phyloP scores from a whole-genome alignment of 768 basidiomycete species.

The Macrolepiota albuminosa region DNA sequence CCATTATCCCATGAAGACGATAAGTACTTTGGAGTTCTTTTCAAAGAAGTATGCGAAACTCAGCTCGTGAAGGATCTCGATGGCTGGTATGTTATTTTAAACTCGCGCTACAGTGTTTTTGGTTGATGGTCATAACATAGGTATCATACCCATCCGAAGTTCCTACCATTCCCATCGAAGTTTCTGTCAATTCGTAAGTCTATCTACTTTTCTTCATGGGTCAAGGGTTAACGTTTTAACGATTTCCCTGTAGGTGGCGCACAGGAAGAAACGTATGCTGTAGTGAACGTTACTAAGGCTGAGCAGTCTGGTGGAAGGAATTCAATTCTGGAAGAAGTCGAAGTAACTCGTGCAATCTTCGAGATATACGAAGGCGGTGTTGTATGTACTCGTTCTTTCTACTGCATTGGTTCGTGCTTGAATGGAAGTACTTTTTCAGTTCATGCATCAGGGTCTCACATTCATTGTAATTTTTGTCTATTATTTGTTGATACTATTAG shows the following conservation, averaged over 20 bases:
- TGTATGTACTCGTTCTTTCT: constrained; percentile 33
- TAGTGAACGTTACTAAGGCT: constrained; percentile 57
- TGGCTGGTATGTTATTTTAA: constrained; percentile 54
- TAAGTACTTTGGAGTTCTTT: constrained; percentile 64
- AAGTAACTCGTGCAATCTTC: constrained; percentile 78
- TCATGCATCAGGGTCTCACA: constrained; percentile 82
- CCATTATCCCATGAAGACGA: constrained; percentile 64
- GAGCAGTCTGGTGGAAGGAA: constrained; percentile 25
- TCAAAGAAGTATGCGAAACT: constrained; percentile 54
- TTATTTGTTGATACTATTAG: background rate
- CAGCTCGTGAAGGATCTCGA: constrained; percentile 66
- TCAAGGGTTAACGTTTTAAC: constrained; percentile 1
- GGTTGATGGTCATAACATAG: constrained; percentile 28
- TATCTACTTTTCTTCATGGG: background rate
- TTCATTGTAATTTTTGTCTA: constrained; percentile 52
- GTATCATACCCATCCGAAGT: constrained; percentile 82
- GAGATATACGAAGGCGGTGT: constrained; percentile 89
- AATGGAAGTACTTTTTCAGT: constrained; percentile 35
- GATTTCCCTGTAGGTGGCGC: constrained; percentile 39
- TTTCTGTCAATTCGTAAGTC: constrained; percentile 61
- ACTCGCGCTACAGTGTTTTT: background rate
- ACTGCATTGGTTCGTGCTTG: background rate
- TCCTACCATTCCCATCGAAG: constrained; percentile 70
- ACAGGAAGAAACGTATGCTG: constrained; percentile 73
- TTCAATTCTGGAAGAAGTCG: constrained; percentile 73